Base-by-base conservation (phyloP, 345 rosid genomes). In the Lenwebbia sp. region DNA sequence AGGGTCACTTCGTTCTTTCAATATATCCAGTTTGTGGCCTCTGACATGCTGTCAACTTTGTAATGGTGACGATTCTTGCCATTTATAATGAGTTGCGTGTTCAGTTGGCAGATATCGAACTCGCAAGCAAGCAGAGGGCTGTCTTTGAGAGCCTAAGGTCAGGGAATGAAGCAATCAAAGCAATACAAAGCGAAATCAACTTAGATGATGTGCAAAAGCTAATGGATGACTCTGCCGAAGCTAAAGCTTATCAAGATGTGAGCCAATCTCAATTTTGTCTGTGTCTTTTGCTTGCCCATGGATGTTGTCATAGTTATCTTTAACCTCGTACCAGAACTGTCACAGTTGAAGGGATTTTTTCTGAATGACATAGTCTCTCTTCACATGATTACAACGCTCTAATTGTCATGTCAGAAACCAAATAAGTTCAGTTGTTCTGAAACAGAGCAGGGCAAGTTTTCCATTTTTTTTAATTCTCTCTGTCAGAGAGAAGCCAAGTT, bases 171-270 rank as follows among this genome's bases (percentile, higher is more conserved):
- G 98, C 98, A 22, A 93, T 97, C 54, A 97, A 95, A 92, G 98
- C 96, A 33, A 92, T 97, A 82, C 99, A 96, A 92, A 92, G 96
- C 55, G 98, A 95, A 92, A 91, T 97, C 89, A 94, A 94, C 87
- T 85, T 96, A 82, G 98, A 96, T 37, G 99, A 97, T 90, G 98
- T 96, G 89, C 98, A 96, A 62, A 97, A 95, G 90, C 92, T 97
- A 54, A 94, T 97, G 99, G 99, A 97, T 88, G 99, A 97, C 87
- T 93, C 94, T 65, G 98, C 89, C 13, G 99, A 97, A 89, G 99
- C 99, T 84, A 95, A 92, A 86, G 99, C 96, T 88, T 97, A 95
- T 88, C 99, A 97, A 92, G 99, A 96, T 87, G 99, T 97, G 90
- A 94, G 97, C 87, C 86, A 85, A 70, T 49, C 82, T 75, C 55